A percentile compares a stretch with the other conserved stretches of the same genome.
Evolutionary conservation across 352 stramenopile genomes (phyloP).

Genomic region (Discostella stelligera): DNA sequence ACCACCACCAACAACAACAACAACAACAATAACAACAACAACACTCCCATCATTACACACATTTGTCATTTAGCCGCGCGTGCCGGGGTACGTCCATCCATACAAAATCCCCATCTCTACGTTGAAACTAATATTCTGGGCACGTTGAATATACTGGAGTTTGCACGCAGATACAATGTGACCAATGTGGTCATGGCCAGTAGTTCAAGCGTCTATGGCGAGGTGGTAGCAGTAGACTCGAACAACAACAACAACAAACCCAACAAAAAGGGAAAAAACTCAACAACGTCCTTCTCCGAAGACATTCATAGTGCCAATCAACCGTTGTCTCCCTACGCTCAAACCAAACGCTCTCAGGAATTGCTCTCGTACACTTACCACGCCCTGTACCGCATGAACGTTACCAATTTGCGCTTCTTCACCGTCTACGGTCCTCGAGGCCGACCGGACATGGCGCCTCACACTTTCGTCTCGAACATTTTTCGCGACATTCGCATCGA

Average conservation of each 20-base stretch:
- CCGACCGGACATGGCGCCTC: slow-evolving; percentile 96
- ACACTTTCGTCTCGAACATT: slow-evolving; percentile 97
- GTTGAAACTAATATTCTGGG: slow-evolving; percentile 95
- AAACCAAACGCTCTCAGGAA: slow-evolving; percentile 97
- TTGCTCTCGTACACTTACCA: slow-evolving; percentile 96
- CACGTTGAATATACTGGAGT: slow-evolving; percentile 92
- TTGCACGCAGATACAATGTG: slow-evolving; percentile 87
- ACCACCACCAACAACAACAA: too few species aligned
- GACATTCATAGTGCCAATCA: slow-evolving; percentile 86
- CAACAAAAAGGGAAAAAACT: too few species aligned
- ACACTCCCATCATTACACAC: slow-evolving; percentile 32
- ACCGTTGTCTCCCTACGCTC: slow-evolving; percentile 94
- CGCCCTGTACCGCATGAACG: slow-evolving; percentile 93
- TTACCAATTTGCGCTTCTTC: slow-evolving; percentile 96
- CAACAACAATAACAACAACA: too few species aligned
- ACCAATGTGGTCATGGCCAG: slow-evolving; percentile 95
- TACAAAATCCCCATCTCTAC: slow-evolving; percentile 97
- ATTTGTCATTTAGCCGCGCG: slow-evolving; percentile 95
- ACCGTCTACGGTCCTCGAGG: slow-evolving; percentile 95
- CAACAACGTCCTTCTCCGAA: slow-evolving; percentile 83
- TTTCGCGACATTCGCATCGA: slow-evolving; percentile 89
- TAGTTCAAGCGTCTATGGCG: slow-evolving; percentile 93
- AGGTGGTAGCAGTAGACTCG: slow-evolving; percentile 68
- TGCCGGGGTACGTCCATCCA: slow-evolving; percentile 94
- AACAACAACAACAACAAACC: slow-evolving; percentile 67